phyloP scores from a whole-genome alignment of 2,329 filamentous ascomycete species.

The Epichloe coenophiala region DNA sequence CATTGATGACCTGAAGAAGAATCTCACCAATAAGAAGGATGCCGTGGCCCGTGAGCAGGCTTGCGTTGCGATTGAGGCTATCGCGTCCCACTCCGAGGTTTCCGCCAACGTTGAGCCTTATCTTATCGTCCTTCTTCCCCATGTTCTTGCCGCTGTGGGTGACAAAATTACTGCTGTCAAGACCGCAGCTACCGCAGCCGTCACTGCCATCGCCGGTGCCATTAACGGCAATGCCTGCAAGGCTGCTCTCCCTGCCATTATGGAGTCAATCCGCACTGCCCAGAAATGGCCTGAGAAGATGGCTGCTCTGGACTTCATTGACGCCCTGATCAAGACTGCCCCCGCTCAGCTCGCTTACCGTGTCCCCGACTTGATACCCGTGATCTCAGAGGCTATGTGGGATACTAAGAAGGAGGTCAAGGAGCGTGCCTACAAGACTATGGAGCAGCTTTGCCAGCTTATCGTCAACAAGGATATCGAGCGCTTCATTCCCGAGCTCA shows the following conservation, averaged over 20 bases:
- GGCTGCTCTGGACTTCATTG: constrained; percentile 81
- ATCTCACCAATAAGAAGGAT: constrained; percentile 91
- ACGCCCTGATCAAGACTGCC: constrained; percentile 66
- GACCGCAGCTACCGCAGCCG: constrained; percentile 72
- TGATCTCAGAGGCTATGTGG: constrained; percentile 98
- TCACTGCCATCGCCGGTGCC: constrained; percentile 73
- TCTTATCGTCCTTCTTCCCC: constrained; percentile 68
- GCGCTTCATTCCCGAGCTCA: constrained; percentile 97
- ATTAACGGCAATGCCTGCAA: constrained; percentile 95
- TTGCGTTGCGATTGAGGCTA: constrained; percentile 68
- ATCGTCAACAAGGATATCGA: constrained; percentile 99
- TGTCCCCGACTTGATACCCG: constrained; percentile 85
- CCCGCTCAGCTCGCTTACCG: constrained; percentile 81
- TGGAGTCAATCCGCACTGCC: constrained; percentile 78
- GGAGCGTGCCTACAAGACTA: constrained; percentile 91
- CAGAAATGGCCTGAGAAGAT: constrained; percentile 99
- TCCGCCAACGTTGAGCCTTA: constrained; percentile 87
- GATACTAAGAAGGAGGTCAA: constrained; percentile 99
- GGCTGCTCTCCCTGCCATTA: constrained; percentile 69
- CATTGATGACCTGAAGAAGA: constrained; percentile 75
- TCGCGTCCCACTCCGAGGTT: constrained; percentile 73
- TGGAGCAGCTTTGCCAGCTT: constrained; percentile 93
- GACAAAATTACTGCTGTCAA: constrained; percentile 96
- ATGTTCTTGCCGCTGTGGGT: constrained; percentile 69
- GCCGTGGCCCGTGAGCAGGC: constrained; percentile 71